A percentile compares a stretch with the other conserved stretches of the same genome.
Evolutionary conservation across 306 rosid genomes (phyloP).

Genomic region (Fagus crenata): DNA sequence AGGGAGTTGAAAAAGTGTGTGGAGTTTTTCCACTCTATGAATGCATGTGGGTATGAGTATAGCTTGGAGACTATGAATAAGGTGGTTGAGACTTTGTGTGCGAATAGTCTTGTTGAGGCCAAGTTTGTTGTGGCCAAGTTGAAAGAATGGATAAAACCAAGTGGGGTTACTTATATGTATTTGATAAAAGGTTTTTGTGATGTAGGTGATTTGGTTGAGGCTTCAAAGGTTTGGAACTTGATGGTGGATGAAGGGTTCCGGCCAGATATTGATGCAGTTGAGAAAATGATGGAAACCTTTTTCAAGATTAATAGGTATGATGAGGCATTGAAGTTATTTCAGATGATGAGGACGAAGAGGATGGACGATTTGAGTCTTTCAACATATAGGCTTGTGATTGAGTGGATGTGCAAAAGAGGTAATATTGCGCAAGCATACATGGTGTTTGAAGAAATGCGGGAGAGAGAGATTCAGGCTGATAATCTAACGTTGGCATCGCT

Average conservation of each 20-base stretch:
- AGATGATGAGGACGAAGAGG: conserved; percentile 58
- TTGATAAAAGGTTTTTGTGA: conserved; percentile 70
- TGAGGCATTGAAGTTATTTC: conserved; percentile 57
- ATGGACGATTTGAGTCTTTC: conserved; percentile 55
- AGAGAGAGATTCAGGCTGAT: conserved; percentile 57
- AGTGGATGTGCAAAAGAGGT: conserved; percentile 69
- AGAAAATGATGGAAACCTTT: conserved; percentile 48
- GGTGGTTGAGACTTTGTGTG: conserved; percentile 54
- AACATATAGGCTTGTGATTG: conserved; percentile 55
- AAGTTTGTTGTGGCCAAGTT: conserved; percentile 56
- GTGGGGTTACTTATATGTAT: conserved; percentile 52
- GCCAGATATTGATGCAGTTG: conserved; percentile 42
- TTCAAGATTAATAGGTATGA: conserved; percentile 55
- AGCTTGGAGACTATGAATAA: conserved; percentile 53
- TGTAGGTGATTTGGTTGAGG: conserved; percentile 68
- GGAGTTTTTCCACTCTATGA: conserved; percentile 71
- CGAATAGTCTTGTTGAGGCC: conserved; percentile 58
- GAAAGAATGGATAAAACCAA: conserved; percentile 53
- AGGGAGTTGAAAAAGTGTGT: conserved; percentile 76
- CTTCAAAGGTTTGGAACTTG: conserved; percentile 72
- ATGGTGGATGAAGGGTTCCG: conserved; percentile 75
- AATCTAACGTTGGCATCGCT: conserved; percentile 46
- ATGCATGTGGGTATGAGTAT: conserved; percentile 49
- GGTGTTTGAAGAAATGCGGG: conserved; percentile 72
- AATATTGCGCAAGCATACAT: conserved; percentile 42